These are phyloP conservation scores for Aureobasidium sp. DNA, from an alignment of 2,329 filamentous ascomycete genomes.

Conservation along the genomic window DNA sequence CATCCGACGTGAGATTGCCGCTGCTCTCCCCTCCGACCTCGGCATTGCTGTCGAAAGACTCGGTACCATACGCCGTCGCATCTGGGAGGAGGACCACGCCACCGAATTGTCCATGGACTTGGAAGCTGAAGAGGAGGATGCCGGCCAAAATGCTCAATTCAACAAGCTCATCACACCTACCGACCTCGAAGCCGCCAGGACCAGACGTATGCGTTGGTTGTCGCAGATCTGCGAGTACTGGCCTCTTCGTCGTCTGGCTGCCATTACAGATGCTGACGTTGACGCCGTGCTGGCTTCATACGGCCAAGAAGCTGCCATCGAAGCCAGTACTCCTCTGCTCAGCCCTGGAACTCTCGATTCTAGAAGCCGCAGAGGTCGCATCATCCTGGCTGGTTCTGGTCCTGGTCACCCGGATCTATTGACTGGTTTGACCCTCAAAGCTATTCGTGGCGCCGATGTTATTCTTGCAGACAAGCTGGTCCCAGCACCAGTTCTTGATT, in stretches of 20 bases:
- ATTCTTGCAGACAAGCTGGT: conserved; percentile 81
- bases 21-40: conserved; percentile 65
- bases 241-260: conserved; percentile 75
- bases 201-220: conserved; percentile 81
- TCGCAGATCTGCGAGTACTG: conserved; percentile 98
- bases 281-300: conserved; percentile 69
- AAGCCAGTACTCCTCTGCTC: conserved; percentile 22
- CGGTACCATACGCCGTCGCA: conserved; percentile 60
- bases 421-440: conserved; percentile 71
- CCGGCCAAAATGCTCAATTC: conserved; percentile 71
- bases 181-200: conserved; percentile 66
- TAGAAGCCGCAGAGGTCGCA: conserved; percentile 48
- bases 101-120: conserved; percentile 36
- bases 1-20: conserved; percentile 79
- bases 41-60: conserved; percentile 70
- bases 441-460: conserved; percentile 66
- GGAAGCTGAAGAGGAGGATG: conserved; percentile 43
- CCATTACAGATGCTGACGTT: conserved; percentile 72
- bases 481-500: conserved; percentile 72
- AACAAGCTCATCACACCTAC: conserved; percentile 72
- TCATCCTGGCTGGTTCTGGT: conserved; percentile 85
- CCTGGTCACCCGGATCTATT: conserved; percentile 89
- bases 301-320: conserved; percentile 19
- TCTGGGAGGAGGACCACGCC: conserved; percentile 66
- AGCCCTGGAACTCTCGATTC: conserved; percentile 23